Evolutionary conservation across 306 rosid genomes (phyloP), one percentile per base, ranked within the genome.

Genomic region (Luffa aegyptiaca): DNA sequence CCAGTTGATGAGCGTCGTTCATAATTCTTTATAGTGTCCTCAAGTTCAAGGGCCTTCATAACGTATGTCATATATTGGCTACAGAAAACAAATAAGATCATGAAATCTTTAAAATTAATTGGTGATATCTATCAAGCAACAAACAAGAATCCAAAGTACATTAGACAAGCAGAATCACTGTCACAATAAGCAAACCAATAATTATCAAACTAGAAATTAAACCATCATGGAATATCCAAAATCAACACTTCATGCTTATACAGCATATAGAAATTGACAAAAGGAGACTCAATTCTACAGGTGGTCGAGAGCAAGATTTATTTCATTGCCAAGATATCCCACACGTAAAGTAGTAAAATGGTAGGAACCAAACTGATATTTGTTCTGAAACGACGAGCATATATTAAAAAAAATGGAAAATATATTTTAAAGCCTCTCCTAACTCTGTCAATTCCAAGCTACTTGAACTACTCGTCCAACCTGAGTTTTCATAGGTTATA

Each of bases 31-130:
- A 88, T 80, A 2, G 87, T 86, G 77, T 95, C 99, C 83, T 95
- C 99, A 80, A 93, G 87, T 85, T 90, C 91, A 83, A 95, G 92
- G 84, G 99, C 99, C 82, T 90, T 89, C 65, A 86, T 76, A 74
- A 95, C 92, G 21, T 87, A 95, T 42, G 92, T 85, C 97, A 91
- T 86, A 81, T 95, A 95, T 88, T 88, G 93, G 66, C 97, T 95
- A 88, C 97, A 91, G 77, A 83, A 81, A 52, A 61, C 85, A 86
- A 65, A 39, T 33, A 42, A 78, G 52, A 85, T 71, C 26, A 80
- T 81, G 84, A 20, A 77, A 31, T 51, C 17, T 37, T 70, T 20
- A 11, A 55, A 81, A 44, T 75, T 35, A 76, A 56, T 18, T 31
- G 66, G 13, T 84, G 44, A 39, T 75, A 80, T 72, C 80, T 42